Evolutionary conservation across 371 early-diverging fungal species (phyloP).

Genomic region (Mucor saturninus): DNA sequence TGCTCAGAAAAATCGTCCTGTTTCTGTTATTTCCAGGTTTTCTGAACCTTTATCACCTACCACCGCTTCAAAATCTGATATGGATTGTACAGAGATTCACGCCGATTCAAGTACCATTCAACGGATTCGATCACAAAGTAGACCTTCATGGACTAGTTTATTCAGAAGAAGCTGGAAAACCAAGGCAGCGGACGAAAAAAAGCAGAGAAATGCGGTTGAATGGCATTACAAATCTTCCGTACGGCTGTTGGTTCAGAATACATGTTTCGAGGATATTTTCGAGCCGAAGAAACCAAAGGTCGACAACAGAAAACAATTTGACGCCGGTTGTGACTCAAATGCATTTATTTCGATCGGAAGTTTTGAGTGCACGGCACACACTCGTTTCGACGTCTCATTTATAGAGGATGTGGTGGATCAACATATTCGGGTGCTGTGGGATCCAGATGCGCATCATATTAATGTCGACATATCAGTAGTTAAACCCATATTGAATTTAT

Average conservation of each 20-base stretch:
- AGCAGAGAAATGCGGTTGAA: conserved; percentile 1
- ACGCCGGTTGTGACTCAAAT: not conserved
- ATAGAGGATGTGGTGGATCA: not conserved
- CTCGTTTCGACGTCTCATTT: conserved; percentile 13
- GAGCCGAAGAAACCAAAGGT: conserved; percentile 1
- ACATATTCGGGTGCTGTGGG: conserved; percentile 10
- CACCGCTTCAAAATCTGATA: not conserved
- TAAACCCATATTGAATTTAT: conserved; percentile 26
- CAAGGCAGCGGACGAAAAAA: conserved; percentile 1
- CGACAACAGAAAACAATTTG: not conserved
- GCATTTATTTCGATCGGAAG: conserved; percentile 16
- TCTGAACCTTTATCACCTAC: conserved; percentile 13
- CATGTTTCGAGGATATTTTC: conserved; percentile 5
- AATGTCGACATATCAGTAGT: conserved; percentile 21
- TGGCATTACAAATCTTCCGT: conserved; percentile 23
- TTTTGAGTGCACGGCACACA: conserved; percentile 12
- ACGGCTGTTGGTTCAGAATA: conserved; percentile 16
- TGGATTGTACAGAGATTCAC: not conserved
- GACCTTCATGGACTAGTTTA: conserved; percentile 41
- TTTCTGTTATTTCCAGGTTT: conserved; percentile 21
- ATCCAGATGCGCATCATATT: conserved; percentile 28
- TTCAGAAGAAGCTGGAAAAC: conserved; percentile 42
- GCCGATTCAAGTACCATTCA: conserved; percentile 14
- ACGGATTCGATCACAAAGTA: conserved; percentile 23
- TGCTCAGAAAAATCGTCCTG: conserved; percentile 20